Percentiles rank a stretch among this genome's conserved stretches.
Evolutionary conservation across 169 alveolate genomes (phyloP).

Genomic region (Eimeria maxima): DNA sequence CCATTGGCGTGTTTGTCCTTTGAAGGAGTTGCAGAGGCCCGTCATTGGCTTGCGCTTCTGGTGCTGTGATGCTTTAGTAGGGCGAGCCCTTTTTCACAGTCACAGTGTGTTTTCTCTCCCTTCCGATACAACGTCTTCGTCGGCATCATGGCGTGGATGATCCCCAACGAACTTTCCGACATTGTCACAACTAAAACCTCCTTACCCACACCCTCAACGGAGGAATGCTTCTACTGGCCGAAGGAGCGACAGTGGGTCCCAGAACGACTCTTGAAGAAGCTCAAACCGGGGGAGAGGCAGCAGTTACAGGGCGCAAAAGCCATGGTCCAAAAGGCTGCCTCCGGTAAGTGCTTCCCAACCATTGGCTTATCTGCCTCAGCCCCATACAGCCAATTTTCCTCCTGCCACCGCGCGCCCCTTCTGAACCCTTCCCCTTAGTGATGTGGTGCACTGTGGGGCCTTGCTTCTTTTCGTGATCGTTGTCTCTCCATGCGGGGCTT

Average conservation of each 20-base stretch:
- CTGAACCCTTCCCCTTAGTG: background rate
- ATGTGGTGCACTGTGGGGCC: background rate
- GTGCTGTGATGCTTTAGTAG: background rate
- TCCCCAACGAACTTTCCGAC: conserved; percentile 63
- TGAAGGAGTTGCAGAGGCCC: background rate
- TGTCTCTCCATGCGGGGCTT: background rate
- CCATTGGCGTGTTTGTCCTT: background rate
- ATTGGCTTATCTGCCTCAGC: background rate
- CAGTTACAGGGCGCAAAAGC: conserved; percentile 52
- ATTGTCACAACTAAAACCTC: background rate
- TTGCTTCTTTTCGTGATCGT: background rate
- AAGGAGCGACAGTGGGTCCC: conserved; percentile 74
- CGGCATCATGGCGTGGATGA: conserved; percentile 68
- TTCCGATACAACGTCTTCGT: background rate
- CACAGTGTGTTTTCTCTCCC: background rate
- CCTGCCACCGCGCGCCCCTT: too few relatives aligned
- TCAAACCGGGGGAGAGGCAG: conserved; percentile 23
- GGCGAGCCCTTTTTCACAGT: background rate
- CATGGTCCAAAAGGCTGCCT: conserved; percentile 76
- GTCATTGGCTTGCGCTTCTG: background rate
- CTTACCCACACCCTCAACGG: conserved; percentile 77
- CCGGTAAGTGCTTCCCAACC: conserved; percentile 25
- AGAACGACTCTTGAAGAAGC: conserved; percentile 56
- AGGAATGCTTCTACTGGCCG: conserved; percentile 72
- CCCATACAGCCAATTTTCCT: background rate